Conservation (phyloP, 2,329 filamentous ascomycete genomes). For the Microcyclosporella mali region DNA sequence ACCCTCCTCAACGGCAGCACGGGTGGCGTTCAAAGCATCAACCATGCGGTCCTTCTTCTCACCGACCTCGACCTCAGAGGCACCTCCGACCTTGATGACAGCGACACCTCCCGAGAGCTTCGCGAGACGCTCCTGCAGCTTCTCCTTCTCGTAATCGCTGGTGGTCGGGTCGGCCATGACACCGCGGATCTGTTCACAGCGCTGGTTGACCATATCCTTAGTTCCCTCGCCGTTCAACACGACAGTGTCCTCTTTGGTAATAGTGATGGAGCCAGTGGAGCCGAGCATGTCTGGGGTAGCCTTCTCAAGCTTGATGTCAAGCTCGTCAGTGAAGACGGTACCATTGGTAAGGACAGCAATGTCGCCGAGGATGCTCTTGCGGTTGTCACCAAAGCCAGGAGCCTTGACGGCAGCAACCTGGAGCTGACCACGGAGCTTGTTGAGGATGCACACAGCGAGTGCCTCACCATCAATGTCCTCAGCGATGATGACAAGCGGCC, state of each 20-base stretch:
- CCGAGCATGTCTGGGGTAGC: constrained; percentile 92
- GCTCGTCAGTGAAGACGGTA: constrained; percentile 96
- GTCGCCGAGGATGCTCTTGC: constrained; percentile 98
- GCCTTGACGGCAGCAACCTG: constrained; percentile 99
- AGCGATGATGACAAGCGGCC: constrained; percentile 94
- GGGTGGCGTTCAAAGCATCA: constrained; percentile 94
- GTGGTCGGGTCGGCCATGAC: constrained; percentile 91
- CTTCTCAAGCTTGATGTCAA: constrained; percentile 99
- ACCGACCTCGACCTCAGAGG: constrained; percentile 95
- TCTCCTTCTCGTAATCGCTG: constrained; percentile 99
- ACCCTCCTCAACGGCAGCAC: constrained; percentile 96
- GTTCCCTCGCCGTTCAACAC: constrained; percentile 92
- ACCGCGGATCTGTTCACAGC: constrained; percentile 98
- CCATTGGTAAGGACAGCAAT: constrained; percentile 92
- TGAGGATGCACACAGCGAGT: constrained; percentile 96
- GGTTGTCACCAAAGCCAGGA: constrained; percentile 98
- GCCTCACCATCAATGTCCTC: constrained; percentile 99
- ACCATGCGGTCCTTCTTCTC: constrained; percentile 99
- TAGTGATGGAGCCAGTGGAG: constrained; percentile 95
- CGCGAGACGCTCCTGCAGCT: constrained; percentile 98
- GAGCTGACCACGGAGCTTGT: constrained; percentile 99
- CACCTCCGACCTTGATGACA: constrained; percentile 97
- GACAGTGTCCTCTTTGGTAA: constrained; percentile 99
- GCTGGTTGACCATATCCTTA: constrained; percentile 90
- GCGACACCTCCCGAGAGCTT: constrained; percentile 99